Evolutionary conservation across 2,329 filamentous ascomycete genomes (phyloP).

Genomic region (Emergomyces africanus): DNA sequence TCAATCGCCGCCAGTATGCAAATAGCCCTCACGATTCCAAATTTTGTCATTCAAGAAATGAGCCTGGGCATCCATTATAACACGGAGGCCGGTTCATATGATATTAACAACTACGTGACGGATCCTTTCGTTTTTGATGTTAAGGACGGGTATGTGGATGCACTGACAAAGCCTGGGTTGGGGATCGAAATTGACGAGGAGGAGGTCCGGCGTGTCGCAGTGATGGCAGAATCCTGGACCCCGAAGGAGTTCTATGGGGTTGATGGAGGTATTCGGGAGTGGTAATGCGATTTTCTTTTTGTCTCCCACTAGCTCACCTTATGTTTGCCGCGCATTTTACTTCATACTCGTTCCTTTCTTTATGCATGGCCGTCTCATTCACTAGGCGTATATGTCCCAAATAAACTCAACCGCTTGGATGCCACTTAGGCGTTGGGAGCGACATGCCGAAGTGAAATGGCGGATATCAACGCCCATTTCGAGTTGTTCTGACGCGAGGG

Average conservation of each 20-base stretch:
- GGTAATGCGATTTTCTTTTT: slow-evolving; percentile 29
- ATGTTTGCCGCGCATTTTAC: not conserved
- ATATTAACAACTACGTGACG: slow-evolving; percentile 47
- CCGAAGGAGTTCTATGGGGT: slow-evolving; percentile 51
- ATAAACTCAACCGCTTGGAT: not conserved
- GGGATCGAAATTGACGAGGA: slow-evolving; percentile 49
- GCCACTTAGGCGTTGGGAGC: not conserved
- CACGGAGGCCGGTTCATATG: slow-evolving; percentile 44
- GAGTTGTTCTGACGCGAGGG: too few relatives aligned
- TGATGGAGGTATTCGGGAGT: slow-evolving; percentile 51
- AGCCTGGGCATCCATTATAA: slow-evolving; percentile 72
- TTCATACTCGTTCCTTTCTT: not conserved
- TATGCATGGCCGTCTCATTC: not conserved
- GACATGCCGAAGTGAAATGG: not conserved
- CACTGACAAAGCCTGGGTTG: slow-evolving; percentile 11
- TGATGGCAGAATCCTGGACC: slow-evolving; percentile 45
- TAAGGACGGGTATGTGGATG: slow-evolving; percentile 41
- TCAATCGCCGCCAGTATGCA: slow-evolving; percentile 60
- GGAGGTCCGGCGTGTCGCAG: slow-evolving; percentile 43
- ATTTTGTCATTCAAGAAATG: slow-evolving; percentile 68
- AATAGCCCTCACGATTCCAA: slow-evolving; percentile 47
- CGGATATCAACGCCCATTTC: not conserved
- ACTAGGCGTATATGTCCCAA: not conserved
- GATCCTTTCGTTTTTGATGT: slow-evolving; percentile 6
- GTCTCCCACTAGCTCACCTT: not conserved